Base-by-base conservation (phyloP, 768 basidiomycete genomes). In the Boletus rufocinnamomeus region DNA sequence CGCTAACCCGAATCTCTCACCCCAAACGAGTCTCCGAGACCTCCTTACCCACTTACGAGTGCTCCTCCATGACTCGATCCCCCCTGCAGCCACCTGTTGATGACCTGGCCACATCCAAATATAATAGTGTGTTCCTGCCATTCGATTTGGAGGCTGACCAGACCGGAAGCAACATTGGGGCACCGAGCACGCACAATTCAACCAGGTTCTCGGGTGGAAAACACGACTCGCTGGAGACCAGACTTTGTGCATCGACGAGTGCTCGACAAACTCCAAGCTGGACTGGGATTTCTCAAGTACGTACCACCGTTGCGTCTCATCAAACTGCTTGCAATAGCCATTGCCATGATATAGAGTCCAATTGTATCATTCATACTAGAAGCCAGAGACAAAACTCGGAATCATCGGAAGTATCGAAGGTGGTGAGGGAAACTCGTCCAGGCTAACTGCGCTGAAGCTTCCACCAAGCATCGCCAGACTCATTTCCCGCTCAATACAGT, bases 361-460 rank as follows among this genome's bases (percentile, higher is more conserved):
- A 53, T 54, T 54, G 8, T 9, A 44, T 13, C 35, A 21, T 34
- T 47, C 41, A 32, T 4, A 37, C 47, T 69, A 70, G 50, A 70
- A 70, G 49, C 61, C 47, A 1, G 71, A 71, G 56, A 70, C 64
- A 49, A 67, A 57, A 62, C 69, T 73, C 16, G 71, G 69, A 52
- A 72, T 69, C 69, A 64, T 45, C 3, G 69, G 70, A 59, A 74
- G 68, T 52, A 65, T 59, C 38, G 69, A 63, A 35, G 79, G 81
- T 2, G 81, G 80, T 2, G 74, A 63, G 17, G 81, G 81, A 65
- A 83, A 83, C 50, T 80, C 76, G 61, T 75, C 72, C 49, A 83
- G 68, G 58, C 80, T 72, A 23, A 82, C 67, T 43, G 72, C 77
- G 61, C 77, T 82, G 6, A 72, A 66, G 28, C 65, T 73, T n/a